Percentiles rank a stretch among this genome's conserved stretches.
These are phyloP conservation scores for Lactarius tabidus DNA, from an alignment of 768 basidiomycete genomes.

Conservation along the genomic window DNA sequence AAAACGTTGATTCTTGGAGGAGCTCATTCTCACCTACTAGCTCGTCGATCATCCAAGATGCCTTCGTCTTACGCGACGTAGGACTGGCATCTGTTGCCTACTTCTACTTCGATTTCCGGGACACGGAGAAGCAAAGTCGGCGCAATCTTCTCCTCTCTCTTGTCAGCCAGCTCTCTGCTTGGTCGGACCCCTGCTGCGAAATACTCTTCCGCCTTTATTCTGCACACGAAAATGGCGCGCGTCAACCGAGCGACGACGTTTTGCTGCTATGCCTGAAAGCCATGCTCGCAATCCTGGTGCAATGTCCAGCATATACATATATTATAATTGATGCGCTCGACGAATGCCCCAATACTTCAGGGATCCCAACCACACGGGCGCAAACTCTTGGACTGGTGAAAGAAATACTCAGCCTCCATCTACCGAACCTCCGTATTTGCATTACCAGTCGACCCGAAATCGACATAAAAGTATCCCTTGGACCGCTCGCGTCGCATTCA, in stretches of 20 bases:
- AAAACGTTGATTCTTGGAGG: too few relatives aligned
- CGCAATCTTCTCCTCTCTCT: background rate
- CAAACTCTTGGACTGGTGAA: background rate
- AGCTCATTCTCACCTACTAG: background rate
- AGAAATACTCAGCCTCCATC: background rate
- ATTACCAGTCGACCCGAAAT: background rate
- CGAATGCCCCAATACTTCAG: background rate
- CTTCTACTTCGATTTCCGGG: background rate
- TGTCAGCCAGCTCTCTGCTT: background rate
- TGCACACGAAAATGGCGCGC: background rate
- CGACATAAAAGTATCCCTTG: background rate
- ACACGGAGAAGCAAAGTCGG: background rate
- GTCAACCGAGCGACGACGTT: background rate
- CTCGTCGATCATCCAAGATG: background rate
- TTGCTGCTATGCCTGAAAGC: background rate
- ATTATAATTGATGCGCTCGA: background rate
- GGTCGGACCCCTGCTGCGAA: background rate
- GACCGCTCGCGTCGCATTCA: background rate
- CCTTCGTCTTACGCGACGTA: background rate
- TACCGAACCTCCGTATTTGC: background rate
- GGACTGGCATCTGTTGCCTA: background rate
- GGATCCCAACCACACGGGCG: background rate
- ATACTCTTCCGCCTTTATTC: background rate
- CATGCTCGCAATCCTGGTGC: background rate
- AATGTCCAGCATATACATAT: background rate